A percentile compares a stretch with the other conserved stretches of the same genome.
phyloP scores from a whole-genome alignment of 768 basidiomycete species.

The Harrya chromipes region DNA sequence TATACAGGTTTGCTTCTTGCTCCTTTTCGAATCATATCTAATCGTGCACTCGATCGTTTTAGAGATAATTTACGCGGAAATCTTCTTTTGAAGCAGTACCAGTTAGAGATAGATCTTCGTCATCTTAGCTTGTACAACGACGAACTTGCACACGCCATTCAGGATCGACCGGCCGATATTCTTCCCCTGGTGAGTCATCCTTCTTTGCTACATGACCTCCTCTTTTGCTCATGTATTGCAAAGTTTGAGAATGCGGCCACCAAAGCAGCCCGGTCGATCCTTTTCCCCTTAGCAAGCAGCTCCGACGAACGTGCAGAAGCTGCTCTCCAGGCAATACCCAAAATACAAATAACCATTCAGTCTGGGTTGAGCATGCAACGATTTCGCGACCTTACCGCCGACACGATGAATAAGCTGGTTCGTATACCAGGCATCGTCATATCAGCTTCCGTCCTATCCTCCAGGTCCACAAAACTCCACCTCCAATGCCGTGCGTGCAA shows the following conservation, averaged over 20 bases:
- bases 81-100: slow-evolving; percentile 81
- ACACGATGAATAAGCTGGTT: slow-evolving; percentile 94
- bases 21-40: neutral
- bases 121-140: slow-evolving; percentile 85
- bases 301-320: slow-evolving; percentile 44
- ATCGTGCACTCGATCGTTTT: neutral
- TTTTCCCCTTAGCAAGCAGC: slow-evolving; percentile 71
- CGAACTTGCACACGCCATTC: slow-evolving; percentile 87
- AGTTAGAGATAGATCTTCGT: slow-evolving; percentile 83
- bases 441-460: slow-evolving; percentile 90
- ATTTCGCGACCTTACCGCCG: slow-evolving; percentile 90
- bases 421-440: slow-evolving; percentile 98
- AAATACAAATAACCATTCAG: slow-evolving; percentile 82
- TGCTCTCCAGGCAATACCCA: slow-evolving; percentile 53
- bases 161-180: slow-evolving; percentile 85
- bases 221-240: neutral
- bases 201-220: neutral
- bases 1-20: slow-evolving; percentile 65
- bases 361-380: slow-evolving; percentile 92
- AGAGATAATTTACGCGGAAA: slow-evolving; percentile 89
- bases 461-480: slow-evolving; percentile 88
- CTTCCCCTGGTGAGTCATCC: slow-evolving; percentile 68
- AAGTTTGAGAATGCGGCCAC: slow-evolving; percentile 93
- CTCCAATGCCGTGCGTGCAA: slow-evolving; percentile 92
- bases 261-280: slow-evolving; percentile 75